These are phyloP conservation scores for Eremothecium gossypii DNA, from an alignment of 1,139 yeast genomes.

Conservation along the genomic window DNA sequence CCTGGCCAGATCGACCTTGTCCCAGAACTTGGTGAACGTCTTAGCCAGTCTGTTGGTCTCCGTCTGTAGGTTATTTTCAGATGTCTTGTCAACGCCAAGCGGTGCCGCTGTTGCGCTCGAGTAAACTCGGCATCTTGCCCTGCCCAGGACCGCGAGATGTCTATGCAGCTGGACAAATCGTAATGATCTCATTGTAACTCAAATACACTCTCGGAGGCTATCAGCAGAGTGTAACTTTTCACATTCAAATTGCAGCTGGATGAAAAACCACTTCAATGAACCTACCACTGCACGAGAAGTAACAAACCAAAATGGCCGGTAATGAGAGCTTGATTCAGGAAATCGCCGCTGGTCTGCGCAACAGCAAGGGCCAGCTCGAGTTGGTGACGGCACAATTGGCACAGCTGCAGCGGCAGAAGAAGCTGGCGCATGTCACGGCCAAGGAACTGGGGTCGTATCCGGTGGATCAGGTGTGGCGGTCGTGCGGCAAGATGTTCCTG, in stretches of 20 bases:
- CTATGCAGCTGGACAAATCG: too few relatives aligned
- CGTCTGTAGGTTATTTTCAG: constrained; percentile 44
- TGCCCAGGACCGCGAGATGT: too few relatives aligned
- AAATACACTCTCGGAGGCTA: too few relatives aligned
- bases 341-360: constrained; percentile 54
- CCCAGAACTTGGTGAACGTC: constrained; percentile 78
- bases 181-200: too few relatives aligned
- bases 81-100: constrained; percentile 34
- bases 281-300: constrained; percentile 8
- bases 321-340: constrained; percentile 35
- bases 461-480: constrained; percentile 60
- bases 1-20: constrained; percentile 48
- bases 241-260: too few relatives aligned
- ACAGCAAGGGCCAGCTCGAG: constrained; percentile 52
- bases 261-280: not conserved
- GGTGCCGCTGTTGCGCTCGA: constrained; percentile 8
- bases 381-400: constrained; percentile 53
- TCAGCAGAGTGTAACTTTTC: too few relatives aligned
- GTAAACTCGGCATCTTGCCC: too few relatives aligned
- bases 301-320: constrained; percentile 4
- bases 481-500: constrained; percentile 71
- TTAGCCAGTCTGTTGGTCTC: constrained; percentile 67
- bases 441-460: constrained; percentile 41
- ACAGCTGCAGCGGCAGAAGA: constrained; percentile 48
- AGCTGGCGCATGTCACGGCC: constrained; percentile 47